Conservation (phyloP, 768 basidiomycete genomes). For the Rhizopogon roseolus region DNA sequence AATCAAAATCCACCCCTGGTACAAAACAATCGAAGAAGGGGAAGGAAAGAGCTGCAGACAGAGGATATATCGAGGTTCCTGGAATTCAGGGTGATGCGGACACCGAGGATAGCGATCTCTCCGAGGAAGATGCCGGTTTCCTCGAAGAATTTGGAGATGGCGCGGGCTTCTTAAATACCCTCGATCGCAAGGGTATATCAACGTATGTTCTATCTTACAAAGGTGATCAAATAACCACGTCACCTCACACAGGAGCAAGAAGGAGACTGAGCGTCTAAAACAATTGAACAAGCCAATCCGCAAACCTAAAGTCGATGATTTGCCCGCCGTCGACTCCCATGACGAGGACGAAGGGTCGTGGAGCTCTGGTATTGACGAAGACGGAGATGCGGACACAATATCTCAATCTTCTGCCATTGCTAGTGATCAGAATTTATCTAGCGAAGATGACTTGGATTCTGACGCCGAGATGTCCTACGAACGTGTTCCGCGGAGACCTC, state of each 20-base stretch:
- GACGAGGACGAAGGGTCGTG: conserved; percentile 53
- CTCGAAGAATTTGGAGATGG: conserved; percentile 60
- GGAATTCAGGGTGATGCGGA: conserved; percentile 1
- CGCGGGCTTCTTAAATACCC: conserved; percentile 57
- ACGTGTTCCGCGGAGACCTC: conserved; percentile 48
- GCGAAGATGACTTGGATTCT: conserved; percentile 32
- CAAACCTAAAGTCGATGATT: conserved; percentile 43
- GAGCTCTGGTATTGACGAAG: conserved; percentile 39
- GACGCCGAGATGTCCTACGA: conserved; percentile 80
- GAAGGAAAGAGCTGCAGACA: conserved; percentile 59
- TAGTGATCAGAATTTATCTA: conserved; percentile 9
- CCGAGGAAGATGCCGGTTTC: conserved; percentile 67
- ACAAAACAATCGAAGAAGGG: conserved; percentile 35
- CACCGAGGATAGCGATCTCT: conserved; percentile 38
- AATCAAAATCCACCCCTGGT: conserved; percentile 9
- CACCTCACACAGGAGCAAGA: conserved; percentile 63
- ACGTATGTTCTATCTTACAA: conserved; percentile 42
- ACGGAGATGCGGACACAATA: conserved; percentile 22
- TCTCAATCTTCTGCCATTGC: conserved; percentile 15
- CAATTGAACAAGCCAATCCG: conserved; percentile 56
- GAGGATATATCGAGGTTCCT: conserved; percentile 62
- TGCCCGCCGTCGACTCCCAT: conserved; percentile 68
- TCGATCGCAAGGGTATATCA: conserved; percentile 80
- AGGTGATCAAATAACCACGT: conserved; percentile 1
- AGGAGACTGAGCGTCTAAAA: conserved; percentile 70